Evolutionary conservation across 1,284 basidiomycete genomes (phyloP).

Genomic region (Meira nashicola): DNA sequence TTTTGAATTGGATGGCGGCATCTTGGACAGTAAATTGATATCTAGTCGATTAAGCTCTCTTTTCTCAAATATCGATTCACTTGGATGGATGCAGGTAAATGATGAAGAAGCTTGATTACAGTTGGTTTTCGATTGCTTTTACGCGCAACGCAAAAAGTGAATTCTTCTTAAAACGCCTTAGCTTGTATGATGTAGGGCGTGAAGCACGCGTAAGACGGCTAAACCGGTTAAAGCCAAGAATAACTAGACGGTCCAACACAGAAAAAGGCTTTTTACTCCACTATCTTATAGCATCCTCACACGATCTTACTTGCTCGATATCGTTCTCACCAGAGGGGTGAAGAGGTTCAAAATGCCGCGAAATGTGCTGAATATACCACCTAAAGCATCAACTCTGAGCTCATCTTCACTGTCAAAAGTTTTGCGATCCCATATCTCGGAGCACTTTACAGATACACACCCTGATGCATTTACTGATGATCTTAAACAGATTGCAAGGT

Average conservation of each 20-base stretch:
- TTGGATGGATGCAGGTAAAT: too few relatives aligned
- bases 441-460: constrained; percentile 68
- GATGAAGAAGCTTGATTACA: too few relatives aligned
- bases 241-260: too few relatives aligned
- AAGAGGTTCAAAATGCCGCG: constrained; percentile 8
- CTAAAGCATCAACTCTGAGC: constrained; percentile 29
- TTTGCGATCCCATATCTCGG: constrained; percentile 67
- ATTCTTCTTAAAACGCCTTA: too few relatives aligned
- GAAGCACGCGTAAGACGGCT: too few relatives aligned
- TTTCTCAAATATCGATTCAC: not conserved
- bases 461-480: constrained; percentile 83
- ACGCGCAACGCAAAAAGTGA: too few relatives aligned
- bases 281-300: not conserved
- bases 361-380: constrained; percentile 42
- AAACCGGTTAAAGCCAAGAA: too few relatives aligned
- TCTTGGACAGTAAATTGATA: constrained; percentile 7
- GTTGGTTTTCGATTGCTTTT: too few relatives aligned
- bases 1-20: constrained; percentile 46
- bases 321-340: not conserved
- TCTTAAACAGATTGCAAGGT: constrained; percentile 65
- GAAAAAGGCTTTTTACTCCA: not conserved
- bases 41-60: not conserved
- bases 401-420: constrained; percentile 47
- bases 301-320: not conserved
- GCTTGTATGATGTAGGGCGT: too few relatives aligned